Evolutionary conservation across 768 basidiomycete genomes (phyloP), one percentile per base, ranked within the genome.

Genomic region (Leccinum variicolor): DNA sequence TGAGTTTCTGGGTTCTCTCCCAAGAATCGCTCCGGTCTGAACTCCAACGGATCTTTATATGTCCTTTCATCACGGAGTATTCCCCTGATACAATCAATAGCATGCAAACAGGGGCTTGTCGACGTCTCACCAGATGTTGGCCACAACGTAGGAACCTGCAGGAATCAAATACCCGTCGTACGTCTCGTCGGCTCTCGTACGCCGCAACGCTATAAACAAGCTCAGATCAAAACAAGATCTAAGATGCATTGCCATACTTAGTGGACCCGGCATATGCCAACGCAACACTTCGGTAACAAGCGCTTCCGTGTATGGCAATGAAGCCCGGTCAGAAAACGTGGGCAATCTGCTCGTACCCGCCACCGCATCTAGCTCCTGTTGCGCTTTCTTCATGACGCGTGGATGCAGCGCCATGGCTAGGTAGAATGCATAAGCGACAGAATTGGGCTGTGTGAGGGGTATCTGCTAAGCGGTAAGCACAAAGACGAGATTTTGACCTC

Each of bases 331-430:
- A 1, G 62, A 50, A 21, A 68, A 69, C 6, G 62, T 66, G 3
- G 71, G 69, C 26, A 69, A 47, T 46, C 55, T 54, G 8, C 58
- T 52, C 4, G 45, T 31, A 3, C 71, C 71, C 11, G 73, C 62
- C 0, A 74, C 61, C 0, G 52, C 19, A 25, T 69, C 68, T 10
- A 74, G 51, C 31, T 73, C 71, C 34, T 56, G 52, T 36, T 68
- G 71, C 0, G 64, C 71, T 34, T 63, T 71, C 47, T 57, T 59
- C 61, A 68, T 60, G 17, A 67, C 63, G 3, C 46, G 54, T 3
- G 73, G 72, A 50, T 64, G 58, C 47, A 69, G 63, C n/a, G 59
- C 58, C 72, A 72, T 73, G 2, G 69, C 72, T n/a, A 71, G 62
- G 21, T 60, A 58, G 36, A 66, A 64, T 11, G 58, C 55, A 48